A percentile compares a stretch with the other conserved stretches of the same genome.
Conservation (phyloP, 192 early-diverging fungal genomes). For the Diversispora epigaea region DNA sequence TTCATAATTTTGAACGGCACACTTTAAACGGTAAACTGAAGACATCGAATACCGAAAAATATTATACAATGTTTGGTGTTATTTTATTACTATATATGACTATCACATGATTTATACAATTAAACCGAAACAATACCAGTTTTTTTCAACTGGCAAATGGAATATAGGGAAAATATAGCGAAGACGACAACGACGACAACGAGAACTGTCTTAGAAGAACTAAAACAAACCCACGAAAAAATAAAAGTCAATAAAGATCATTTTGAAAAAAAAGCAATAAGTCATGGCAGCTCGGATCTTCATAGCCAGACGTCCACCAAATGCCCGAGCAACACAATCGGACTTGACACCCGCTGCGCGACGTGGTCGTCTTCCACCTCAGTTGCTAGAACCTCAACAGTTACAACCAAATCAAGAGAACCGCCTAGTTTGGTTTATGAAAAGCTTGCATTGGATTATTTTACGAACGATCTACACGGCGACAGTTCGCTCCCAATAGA, state of each 20-base stretch:
- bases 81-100: too few relatives aligned
- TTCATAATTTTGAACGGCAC: conserved; percentile 87
- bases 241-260: neutral
- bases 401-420: neutral
- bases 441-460: conserved; percentile 1
- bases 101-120: too few relatives aligned
- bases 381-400: neutral
- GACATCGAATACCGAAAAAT: too few relatives aligned
- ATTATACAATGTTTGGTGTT: too few relatives aligned
- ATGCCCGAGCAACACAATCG: neutral
- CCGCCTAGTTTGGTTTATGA: neutral
- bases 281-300: neutral
- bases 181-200: neutral
- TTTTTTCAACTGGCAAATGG: too few relatives aligned
- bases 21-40: conserved; percentile 60
- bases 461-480: conserved; percentile 8
- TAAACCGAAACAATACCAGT: too few relatives aligned
- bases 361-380: neutral
- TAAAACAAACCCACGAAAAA: neutral
- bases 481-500: neutral
- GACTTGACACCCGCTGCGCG: neutral
- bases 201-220: neutral
- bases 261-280: neutral
- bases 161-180: neutral
- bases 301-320: neutral